Conservation (phyloP, 176 grass and related monocot genomes). For the Triticum urartu region DNA sequence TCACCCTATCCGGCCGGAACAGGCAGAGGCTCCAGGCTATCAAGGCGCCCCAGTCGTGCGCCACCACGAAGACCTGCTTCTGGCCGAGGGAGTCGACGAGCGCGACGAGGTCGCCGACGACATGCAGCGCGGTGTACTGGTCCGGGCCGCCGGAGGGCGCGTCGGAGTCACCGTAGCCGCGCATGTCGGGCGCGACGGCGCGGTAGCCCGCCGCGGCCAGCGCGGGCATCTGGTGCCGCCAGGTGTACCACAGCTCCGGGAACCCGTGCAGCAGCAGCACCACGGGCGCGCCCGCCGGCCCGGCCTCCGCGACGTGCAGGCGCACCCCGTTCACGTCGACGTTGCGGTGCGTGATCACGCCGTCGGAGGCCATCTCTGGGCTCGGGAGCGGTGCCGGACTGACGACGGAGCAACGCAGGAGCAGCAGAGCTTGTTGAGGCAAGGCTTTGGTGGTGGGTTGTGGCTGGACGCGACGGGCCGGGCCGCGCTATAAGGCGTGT, state of each 20-base stretch:
- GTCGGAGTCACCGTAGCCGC: background rate
- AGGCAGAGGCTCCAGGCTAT: constrained; percentile 53
- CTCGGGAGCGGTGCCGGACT: background rate
- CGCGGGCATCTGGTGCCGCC: constrained; percentile 30
- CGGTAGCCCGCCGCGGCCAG: constrained; percentile 37
- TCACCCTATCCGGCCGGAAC: constrained; percentile 50
- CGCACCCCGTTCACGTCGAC: constrained; percentile 37
- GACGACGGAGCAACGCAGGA: background rate
- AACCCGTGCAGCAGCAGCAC: constrained; percentile 53
- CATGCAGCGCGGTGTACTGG: constrained; percentile 25
- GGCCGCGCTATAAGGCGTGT: background rate
- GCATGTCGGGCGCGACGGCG: constrained; percentile 38
- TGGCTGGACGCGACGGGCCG: too few relatives aligned
- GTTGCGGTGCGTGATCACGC: constrained; percentile 35
- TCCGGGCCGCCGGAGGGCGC: background rate
- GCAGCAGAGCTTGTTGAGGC: background rate
- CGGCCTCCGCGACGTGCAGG: constrained; percentile 28
- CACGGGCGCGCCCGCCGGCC: background rate
- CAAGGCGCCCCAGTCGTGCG: constrained; percentile 64
- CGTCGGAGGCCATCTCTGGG: background rate
- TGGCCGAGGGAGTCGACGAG: background rate
- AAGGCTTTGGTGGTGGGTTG: background rate
- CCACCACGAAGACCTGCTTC: constrained; percentile 20
- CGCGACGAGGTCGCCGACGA: constrained; percentile 33
- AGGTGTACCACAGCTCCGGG: constrained; percentile 37